Base-by-base conservation (phyloP, 148 eudicot species). In the Rhododendron williamsianum region DNA sequence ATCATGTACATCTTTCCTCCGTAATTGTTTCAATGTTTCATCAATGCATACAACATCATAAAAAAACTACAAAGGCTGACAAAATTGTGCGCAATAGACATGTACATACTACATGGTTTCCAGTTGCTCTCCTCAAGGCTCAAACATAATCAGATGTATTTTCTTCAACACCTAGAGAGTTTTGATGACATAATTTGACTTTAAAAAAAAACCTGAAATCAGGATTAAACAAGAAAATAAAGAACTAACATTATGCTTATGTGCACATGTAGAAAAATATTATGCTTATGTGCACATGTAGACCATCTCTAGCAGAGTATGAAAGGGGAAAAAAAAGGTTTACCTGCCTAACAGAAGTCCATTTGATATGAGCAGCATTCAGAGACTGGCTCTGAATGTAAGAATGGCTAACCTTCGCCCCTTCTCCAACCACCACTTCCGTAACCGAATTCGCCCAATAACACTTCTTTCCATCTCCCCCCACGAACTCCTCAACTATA, bases 321-420 rank as follows among this genome's bases (percentile, higher is more conserved):
- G 38, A 76, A 76, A 41, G 23, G 84, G 38, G 56, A 4, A 4
- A 15, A 15, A 78, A 77, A 25, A 3, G 19, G 35, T 46, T 87
- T 89, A 96, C 99, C 99, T 96, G 99, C 86, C 89, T 89, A 86
- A 95, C 89, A 4, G 92, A 93, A 86, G 98, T 96, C 98, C 98
- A 96, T 89, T 96, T 96, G 77, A 91, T 92, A 92, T 96, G 99
- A 19, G 96, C 98, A 91, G 98, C 94, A 78, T 87, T 90, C 85
- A 91, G 84, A 69, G 99, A 96, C 87, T 96, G 98, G 56, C 84
- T 90, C 82, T 96, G 99, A 86, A 96, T 85, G 86, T 96, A 96
- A 78, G 98, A 92, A 91, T 96, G 99, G 82, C 83, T 89, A 71
- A 96, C 92, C 65, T 85, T 92, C 85, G 95, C 98, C 63, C 92